Evolutionary conservation across 148 eudicot species (phyloP), one percentile per base, ranked within the genome.

Genomic region (Selenicereus undatus): DNA sequence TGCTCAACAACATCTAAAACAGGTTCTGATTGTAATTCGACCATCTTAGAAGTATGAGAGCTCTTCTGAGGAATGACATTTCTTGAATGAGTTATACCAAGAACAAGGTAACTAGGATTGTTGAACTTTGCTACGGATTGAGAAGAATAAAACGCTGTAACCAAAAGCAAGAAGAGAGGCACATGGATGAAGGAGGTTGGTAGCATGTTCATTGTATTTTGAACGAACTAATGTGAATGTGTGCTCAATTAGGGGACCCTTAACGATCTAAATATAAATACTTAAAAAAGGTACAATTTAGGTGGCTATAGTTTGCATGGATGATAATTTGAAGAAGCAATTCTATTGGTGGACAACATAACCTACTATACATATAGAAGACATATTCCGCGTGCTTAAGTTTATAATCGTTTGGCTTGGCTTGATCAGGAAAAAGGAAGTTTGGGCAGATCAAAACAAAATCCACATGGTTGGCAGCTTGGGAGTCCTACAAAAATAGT

Each of bases 1-100:
- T 91, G 92, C 87, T 88, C 91, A 79, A 83, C 82, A 68, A 86
- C 79, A 81, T 88, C 87, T 29, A 39, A 62, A 9, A 36, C 36
- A 11, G 71, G 18, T 12, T 83, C 89, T 58, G 80, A 45, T 45
- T 45, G 50, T 45, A 45, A 1, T 45, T 45, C 11, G 11, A 10
- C 50, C 79, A 43, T 87, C n/a, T 73, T 30, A 11, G 79, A 76
- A 74, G 64, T 71, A 9, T 68, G 54, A 5, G 82, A 24, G 71
- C 68, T 5, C 64, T 82, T 87, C 30, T 70, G 85, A 48, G 87
- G 26, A 76, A 72, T 60, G 77, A 77, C 69, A 77, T 86, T 60
- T 50, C 83, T 78, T 10, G 89, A 81, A 80, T 87, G 88, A 29
- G 86, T 84, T 52, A 88, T 71, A 27, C 87, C 87, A 3, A 87